Conservation (phyloP, 2,329 filamentous ascomycete genomes). For the Talaromyces pinophilus region DNA sequence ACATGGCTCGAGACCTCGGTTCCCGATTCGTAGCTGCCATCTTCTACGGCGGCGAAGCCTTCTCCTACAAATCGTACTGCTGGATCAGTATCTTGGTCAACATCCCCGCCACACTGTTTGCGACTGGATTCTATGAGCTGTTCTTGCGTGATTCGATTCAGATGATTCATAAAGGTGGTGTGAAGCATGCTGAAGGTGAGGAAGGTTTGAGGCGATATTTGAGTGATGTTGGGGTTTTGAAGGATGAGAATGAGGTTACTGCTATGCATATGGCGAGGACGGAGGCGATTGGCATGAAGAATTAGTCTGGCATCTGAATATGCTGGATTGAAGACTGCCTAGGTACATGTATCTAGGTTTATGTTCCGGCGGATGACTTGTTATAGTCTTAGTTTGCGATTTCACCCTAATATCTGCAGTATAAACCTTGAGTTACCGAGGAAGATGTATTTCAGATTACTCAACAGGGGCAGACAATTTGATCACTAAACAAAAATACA, state of each 20-base stretch:
- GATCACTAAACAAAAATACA: not conserved
- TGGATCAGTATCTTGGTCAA: conserved; percentile 60
- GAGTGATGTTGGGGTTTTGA: conserved; percentile 36
- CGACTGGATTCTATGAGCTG: conserved; percentile 58
- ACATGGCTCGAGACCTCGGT: conserved; percentile 61
- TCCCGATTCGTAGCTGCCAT: conserved; percentile 61
- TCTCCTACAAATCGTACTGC: conserved; percentile 48
- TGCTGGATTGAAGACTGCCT: not conserved
- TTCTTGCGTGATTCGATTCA: conserved; percentile 56
- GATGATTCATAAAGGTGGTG: conserved; percentile 54
- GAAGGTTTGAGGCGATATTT: conserved; percentile 51
- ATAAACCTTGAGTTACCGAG: not conserved
- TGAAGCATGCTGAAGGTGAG: conserved; percentile 54
- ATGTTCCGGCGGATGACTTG: not conserved
- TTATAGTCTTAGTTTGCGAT: not conserved
- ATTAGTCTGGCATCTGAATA: not conserved
- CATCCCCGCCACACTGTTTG: conserved; percentile 59
- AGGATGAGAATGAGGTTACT: conserved; percentile 19
- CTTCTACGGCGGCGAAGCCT: conserved; percentile 56
- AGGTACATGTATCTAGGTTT: not conserved
- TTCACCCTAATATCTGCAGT: not conserved
- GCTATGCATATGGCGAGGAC: conserved; percentile 8
- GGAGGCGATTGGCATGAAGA: not conserved
- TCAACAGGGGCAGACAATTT: not conserved
- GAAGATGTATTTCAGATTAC: not conserved